These are phyloP conservation scores for Achlya hypogyna DNA, from an alignment of 352 stramenopile species.

Conservation along the genomic window DNA sequence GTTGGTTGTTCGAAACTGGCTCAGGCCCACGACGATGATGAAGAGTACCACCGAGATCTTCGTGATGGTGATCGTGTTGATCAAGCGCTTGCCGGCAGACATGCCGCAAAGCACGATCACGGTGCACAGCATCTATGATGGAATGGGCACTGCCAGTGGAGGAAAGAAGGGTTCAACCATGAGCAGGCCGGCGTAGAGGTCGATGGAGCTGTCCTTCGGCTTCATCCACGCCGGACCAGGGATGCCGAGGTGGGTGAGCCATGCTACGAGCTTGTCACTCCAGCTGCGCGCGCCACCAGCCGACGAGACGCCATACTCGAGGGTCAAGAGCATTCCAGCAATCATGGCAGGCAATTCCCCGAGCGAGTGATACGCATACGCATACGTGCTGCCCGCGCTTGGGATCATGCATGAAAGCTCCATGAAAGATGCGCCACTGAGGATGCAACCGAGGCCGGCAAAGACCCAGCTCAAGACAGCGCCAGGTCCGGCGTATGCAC, in stretches of 20 bases:
- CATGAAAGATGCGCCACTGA: conserved; percentile 86
- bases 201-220: conserved; percentile 39
- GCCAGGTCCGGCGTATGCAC: conserved; percentile 41
- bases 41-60: conserved; percentile 88
- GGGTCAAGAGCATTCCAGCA: conserved; percentile 79
- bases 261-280: conserved; percentile 90
- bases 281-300: conserved; percentile 87
- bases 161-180: conserved; percentile 28
- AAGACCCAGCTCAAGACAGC: conserved; percentile 81
- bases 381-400: conserved; percentile 86
- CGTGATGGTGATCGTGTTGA: conserved; percentile 86
- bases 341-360: conserved; percentile 89
- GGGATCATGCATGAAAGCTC: conserved; percentile 85
- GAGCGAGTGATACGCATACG: conserved; percentile 89
- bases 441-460: conserved; percentile 61
- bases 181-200: conserved; percentile 72
- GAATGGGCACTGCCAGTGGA: background rate
- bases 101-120: conserved; percentile 73
- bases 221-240: conserved; percentile 56
- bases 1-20: conserved; percentile 73
- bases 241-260: conserved; percentile 49
- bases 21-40: conserved; percentile 85
- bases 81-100: conserved; percentile 78
- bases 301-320: conserved; percentile 90
- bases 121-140: conserved; percentile 28